Evolutionary conservation across 1,284 basidiomycete species (phyloP), one percentile per base, ranked within the genome.

Genomic region (Cryptococcus amylolentus): DNA sequence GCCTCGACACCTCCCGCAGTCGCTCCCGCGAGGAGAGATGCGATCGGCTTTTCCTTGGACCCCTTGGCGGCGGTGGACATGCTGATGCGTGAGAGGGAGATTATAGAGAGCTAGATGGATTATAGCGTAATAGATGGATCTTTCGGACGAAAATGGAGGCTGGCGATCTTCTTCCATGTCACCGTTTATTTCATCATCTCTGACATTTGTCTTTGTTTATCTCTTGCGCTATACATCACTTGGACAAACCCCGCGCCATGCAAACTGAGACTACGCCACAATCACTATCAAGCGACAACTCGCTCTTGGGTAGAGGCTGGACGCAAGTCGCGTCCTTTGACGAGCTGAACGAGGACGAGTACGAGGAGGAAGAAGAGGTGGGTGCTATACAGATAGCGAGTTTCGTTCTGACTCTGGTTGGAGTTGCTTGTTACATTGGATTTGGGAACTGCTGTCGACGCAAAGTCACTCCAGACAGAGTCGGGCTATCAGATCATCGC

Each of bases 1-100:
- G 81, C 91, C 80, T 98, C 95, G 50, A 97, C 82, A 3, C 88
- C 93, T 18, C 96, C 95, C 18, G 95, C 95, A 0, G 88, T 88
- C n/a, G 91, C 85, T 27, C 96, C 95, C 1, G 95, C 95, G 56
- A 91, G 78, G 58, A 95, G 77, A 14, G 89, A 89, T 13, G 74
- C 74, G 8, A 87, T 43, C 0, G 89, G 87, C 62, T 88, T 89
- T 73, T 89, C 65, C 83, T 87, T 44, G 57, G 67, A 59, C 50
- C 58, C 68, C 58, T 69, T 69, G 57, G 26, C 28, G 4, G 28
- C 31, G 10, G 28, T 28, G 8, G 38, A 8, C 20, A 13, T 38
- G 31, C 13, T 18, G 31, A 40, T 38, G 14, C 9, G 13, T 37
- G 10, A 16, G 31, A 50, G 13, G n/a, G 12, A 35, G 3, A 49